Percentiles rank a stretch among this genome's conserved stretches.
Conservation (phyloP, 495 filamentous ascomycete species). For the Penicillium ucsense region DNA sequence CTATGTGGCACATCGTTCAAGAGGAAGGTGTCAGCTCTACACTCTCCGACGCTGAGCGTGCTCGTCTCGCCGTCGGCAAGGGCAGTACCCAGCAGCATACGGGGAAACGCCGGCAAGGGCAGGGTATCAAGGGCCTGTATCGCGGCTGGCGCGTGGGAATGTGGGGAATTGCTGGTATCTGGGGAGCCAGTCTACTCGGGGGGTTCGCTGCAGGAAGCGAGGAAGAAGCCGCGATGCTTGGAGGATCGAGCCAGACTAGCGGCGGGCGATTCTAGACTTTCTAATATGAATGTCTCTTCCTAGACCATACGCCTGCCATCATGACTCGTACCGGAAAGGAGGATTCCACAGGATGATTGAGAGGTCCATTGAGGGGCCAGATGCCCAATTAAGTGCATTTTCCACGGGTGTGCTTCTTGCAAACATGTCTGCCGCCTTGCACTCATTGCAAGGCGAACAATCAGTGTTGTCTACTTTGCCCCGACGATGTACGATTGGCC, state of each 20-base stretch:
- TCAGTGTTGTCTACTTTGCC: too few species aligned
- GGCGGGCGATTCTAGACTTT: conserved; percentile 27
- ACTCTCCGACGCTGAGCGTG: conserved; percentile 22
- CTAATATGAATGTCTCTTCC: too few species aligned
- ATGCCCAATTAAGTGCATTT: too few species aligned
- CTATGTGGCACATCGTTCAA: conserved; percentile 75
- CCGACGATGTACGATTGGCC: conserved; percentile 13
- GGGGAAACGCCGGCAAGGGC: conserved; percentile 51
- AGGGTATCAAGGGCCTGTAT: conserved; percentile 78
- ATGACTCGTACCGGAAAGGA: too few species aligned
- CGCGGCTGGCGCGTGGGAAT: conserved; percentile 91
- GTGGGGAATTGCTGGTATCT: conserved; percentile 88
- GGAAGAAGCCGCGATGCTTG: conserved; percentile 26
- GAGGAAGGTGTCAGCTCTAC: conserved; percentile 60
- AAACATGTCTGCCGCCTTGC: background rate
- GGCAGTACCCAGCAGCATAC: conserved; percentile 22
- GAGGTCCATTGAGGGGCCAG: too few species aligned
- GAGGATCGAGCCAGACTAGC: conserved; percentile 18
- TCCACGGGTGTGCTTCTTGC: background rate
- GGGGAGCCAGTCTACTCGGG: conserved; percentile 60
- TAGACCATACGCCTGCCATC: too few species aligned
- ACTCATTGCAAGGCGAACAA: too few species aligned
- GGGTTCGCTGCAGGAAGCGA: conserved; percentile 26
- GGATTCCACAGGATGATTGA: too few species aligned
- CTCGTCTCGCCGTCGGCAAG: conserved; percentile 26